A percentile compares a stretch with the other conserved stretches of the same genome.
Conservation (phyloP, 108 stramenopile genomes). For the Conticribra guillardii region DNA sequence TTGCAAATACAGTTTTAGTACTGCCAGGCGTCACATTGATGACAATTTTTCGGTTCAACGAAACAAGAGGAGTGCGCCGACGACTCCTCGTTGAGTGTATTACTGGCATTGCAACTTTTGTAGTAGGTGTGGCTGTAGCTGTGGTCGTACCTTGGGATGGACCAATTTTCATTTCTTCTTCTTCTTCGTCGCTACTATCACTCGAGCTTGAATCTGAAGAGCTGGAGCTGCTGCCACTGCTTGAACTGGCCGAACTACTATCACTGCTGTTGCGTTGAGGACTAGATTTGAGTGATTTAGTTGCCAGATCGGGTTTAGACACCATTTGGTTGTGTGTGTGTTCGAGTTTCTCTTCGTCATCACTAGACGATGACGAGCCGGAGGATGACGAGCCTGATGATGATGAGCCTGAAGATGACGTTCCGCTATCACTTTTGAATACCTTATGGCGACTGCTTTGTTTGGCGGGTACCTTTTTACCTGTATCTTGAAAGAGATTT, state of each 20-base stretch:
- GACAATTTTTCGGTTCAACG: not conserved
- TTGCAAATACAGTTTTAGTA: no score
- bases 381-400: not conserved
- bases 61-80: not conserved
- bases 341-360: not conserved
- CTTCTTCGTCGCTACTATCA: not conserved
- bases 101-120: not conserved
- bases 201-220: not conserved
- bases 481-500: not conserved
- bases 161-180: not conserved
- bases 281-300: no score
- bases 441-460: no score
- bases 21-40: no score
- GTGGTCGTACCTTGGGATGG: not conserved
- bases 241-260: not conserved
- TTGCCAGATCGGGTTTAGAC: not conserved
- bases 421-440: no score
- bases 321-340: not conserved
- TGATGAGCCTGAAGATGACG: not conserved
- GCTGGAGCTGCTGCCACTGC: not conserved
- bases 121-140: not conserved
- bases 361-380: not conserved
- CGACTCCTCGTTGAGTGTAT: not conserved
- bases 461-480: not conserved
- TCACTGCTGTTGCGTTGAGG: not conserved